These are phyloP conservation scores for Teunomyces kruisii DNA, from an alignment of 805 yeast species.

Conservation along the genomic window DNA sequence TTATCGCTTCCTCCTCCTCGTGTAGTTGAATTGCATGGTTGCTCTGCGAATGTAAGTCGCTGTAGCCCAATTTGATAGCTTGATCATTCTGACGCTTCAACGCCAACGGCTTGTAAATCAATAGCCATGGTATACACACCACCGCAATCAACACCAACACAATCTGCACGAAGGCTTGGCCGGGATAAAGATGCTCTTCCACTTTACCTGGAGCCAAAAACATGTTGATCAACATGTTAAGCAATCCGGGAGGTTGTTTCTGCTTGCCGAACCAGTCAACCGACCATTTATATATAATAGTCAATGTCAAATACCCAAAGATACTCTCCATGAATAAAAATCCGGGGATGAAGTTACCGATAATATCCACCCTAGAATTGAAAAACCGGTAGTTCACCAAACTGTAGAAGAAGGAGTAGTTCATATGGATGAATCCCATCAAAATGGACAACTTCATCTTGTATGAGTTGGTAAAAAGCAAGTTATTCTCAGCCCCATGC, in stretches of 20 bases:
- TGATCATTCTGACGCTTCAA: constrained; percentile 57
- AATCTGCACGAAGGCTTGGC: constrained; percentile 77
- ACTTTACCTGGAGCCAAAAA: constrained; percentile 89
- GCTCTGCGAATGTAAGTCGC: constrained; percentile 32
- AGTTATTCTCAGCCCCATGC: constrained; percentile 95
- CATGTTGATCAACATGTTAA: constrained; percentile 95
- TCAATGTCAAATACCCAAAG: constrained; percentile 84
- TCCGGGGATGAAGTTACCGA: constrained; percentile 95
- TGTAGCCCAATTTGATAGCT: constrained; percentile 41
- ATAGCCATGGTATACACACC: constrained; percentile 88
- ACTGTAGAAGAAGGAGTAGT: constrained; percentile 83
- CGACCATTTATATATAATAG: constrained; percentile 91
- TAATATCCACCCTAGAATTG: constrained; percentile 71
- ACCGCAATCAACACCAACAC: constrained; percentile 73
- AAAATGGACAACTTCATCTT: constrained; percentile 95
- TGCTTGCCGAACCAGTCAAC: constrained; percentile 83
- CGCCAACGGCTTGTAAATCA: constrained; percentile 79
- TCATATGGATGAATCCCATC: constrained; percentile 94
- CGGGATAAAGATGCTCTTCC: constrained; percentile 75
- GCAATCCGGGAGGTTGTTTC: constrained; percentile 84
- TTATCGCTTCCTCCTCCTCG: constrained; percentile 33
- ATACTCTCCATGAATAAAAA: constrained; percentile 93
- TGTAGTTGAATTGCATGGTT: constrained; percentile 32
- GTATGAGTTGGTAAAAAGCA: constrained; percentile 89
- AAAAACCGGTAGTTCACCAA: constrained; percentile 74